These are phyloP conservation scores for Solanum pennellii DNA, from an alignment of 257 asterid species.

Conservation along the genomic window DNA sequence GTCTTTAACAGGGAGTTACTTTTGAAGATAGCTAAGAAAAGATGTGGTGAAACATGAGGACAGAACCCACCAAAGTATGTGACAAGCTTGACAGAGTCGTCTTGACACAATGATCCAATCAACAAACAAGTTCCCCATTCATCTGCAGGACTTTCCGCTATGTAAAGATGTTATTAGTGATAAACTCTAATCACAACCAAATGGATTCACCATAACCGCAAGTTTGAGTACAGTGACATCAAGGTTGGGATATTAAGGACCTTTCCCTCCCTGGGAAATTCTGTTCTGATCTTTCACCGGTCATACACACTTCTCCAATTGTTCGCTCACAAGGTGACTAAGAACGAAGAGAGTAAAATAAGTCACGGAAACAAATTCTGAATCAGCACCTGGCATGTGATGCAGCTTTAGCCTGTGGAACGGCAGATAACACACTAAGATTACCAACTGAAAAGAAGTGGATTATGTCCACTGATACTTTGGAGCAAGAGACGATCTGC, in stretches of 20 bases:
- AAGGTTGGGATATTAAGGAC: constrained; percentile 10
- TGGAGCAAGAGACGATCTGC: constrained; percentile 23
- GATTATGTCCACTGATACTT: constrained; percentile 17
- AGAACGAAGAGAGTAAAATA: constrained; percentile 35
- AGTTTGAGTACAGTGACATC: constrained; percentile 11
- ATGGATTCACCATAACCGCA: constrained; percentile 40
- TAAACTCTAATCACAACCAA: constrained; percentile 36
- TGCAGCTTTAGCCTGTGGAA: constrained; percentile 25
- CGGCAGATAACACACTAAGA: constrained; percentile 29
- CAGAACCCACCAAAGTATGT: constrained; percentile 51
- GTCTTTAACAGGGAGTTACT: constrained; percentile 63
- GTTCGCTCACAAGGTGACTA: constrained; percentile 47
- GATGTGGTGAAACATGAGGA: constrained; percentile 58
- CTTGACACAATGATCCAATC: constrained; percentile 25
- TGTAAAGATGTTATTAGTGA: constrained; percentile 13
- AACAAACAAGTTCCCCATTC: constrained; percentile 22
- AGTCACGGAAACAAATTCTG: constrained; percentile 22
- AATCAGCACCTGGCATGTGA: constrained; percentile 49
- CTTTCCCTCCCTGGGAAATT: not conserved
- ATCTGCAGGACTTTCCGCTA: constrained; percentile 47
- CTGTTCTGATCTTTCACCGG: not conserved
- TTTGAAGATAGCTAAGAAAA: constrained; percentile 74
- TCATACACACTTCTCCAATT: constrained; percentile 51
- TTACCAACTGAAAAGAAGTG: constrained; percentile 36
- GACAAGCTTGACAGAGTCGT: constrained; percentile 20